Percentiles rank a stretch among this genome's conserved stretches.
phyloP scores from a whole-genome alignment of 768 basidiomycete species.

The Kwoniella shandongensis region DNA sequence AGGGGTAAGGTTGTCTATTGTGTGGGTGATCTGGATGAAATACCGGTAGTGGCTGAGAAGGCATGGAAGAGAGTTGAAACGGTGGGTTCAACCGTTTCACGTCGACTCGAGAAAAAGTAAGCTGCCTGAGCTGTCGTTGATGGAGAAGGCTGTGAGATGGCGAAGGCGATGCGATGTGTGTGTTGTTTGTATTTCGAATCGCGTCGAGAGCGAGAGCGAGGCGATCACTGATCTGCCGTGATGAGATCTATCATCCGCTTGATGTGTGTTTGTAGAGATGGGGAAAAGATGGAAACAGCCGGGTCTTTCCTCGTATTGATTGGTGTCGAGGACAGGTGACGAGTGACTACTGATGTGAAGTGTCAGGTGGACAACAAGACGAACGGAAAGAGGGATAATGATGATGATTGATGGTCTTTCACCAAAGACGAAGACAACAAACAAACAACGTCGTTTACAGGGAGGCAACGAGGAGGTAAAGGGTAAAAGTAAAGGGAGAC shows the following conservation, averaged over 20 bases:
- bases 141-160: not conserved
- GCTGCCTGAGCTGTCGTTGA: slow-evolving; percentile 4
- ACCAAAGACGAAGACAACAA: not conserved
- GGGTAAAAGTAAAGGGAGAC: not conserved
- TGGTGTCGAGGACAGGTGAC: not conserved
- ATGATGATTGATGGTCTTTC: not conserved
- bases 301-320: not conserved
- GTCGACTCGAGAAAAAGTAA: too few relatives aligned
- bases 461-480: not conserved
- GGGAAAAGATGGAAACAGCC: too few relatives aligned
- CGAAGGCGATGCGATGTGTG: not conserved
- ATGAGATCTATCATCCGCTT: not conserved
- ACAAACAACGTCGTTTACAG: not conserved
- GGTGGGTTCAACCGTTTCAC: too few relatives aligned
- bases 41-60: slow-evolving; percentile 21
- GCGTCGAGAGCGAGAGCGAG: not conserved
- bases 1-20: slow-evolving; percentile 25
- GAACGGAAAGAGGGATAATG: not conserved
- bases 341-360: too few relatives aligned
- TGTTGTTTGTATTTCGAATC: not conserved
- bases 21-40: slow-evolving; percentile 42
- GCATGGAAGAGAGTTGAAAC: not conserved
- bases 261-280: too few relatives aligned
- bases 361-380: not conserved
- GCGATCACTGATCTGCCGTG: slow-evolving; percentile 4